A percentile compares a stretch with the other conserved stretches of the same genome.
phyloP scores from a whole-genome alignment of 371 early-diverging fungal species.

The Dinochytrium kinnereticum region DNA sequence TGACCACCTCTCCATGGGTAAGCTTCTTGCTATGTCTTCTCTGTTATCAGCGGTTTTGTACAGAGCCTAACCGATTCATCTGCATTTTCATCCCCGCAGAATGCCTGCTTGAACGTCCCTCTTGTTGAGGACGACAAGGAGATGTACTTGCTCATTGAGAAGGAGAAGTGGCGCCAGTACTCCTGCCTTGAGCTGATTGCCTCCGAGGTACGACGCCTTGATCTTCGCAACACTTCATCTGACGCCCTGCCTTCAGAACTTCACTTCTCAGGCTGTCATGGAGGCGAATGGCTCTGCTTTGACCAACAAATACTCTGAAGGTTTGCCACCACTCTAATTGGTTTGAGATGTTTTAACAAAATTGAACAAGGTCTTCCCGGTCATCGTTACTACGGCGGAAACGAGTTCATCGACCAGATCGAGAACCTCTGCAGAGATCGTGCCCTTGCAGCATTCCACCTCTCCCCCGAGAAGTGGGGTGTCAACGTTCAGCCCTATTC shows the following conservation, averaged over 20 bases:
- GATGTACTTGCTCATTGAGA: conserved; percentile 92
- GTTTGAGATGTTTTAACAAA: neutral
- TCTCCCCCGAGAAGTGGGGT: conserved; percentile 92
- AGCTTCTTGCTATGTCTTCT: neutral
- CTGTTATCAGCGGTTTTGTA: too few relatives aligned
- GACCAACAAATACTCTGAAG: conserved; percentile 99
- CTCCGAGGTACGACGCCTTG: conserved; percentile 67
- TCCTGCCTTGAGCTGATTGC: conserved; percentile 97
- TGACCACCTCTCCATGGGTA: neutral
- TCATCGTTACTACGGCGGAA: conserved; percentile 99
- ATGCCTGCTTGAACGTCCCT: conserved; percentile 51
- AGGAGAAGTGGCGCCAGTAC: conserved; percentile 97
- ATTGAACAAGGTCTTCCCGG: conserved; percentile 69
- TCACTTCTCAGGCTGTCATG: conserved; percentile 97
- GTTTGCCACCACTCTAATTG: conserved; percentile 60
- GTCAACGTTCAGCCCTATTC: conserved; percentile 99
- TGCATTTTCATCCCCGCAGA: conserved; percentile 37
- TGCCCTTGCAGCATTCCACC: conserved; percentile 92
- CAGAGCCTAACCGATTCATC: too few relatives aligned
- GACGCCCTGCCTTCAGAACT: conserved; percentile 67
- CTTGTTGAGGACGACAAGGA: conserved; percentile 81
- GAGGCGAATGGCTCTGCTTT: conserved; percentile 97
- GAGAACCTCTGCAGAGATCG: conserved; percentile 96
- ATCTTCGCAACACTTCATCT: neutral
- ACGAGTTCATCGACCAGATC: conserved; percentile 95